Conservation (phyloP, 2,329 filamentous ascomycete species). For the Botrytis fabae region DNA sequence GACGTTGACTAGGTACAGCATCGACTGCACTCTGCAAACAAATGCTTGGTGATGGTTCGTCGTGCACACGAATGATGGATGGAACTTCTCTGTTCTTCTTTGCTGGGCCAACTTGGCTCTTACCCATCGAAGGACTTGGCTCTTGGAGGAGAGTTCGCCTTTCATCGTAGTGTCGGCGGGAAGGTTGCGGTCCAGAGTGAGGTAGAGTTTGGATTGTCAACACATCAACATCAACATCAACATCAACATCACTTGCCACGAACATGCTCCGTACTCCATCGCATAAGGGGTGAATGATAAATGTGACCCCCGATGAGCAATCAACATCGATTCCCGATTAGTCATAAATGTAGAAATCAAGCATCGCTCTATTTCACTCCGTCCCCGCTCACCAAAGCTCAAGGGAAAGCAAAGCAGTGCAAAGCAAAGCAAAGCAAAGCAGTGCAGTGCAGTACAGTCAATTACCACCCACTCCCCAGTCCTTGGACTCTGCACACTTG, state of each 20-base stretch:
- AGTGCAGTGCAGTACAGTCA: not conserved
- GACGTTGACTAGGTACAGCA: too few species aligned
- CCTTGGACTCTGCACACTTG: not conserved
- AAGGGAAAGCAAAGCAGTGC: too few species aligned
- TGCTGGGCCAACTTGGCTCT: not conserved
- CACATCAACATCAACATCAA: too few species aligned
- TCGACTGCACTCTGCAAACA: too few species aligned
- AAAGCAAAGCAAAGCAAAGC: too few species aligned
- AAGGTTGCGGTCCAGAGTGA: not conserved
- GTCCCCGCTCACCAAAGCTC: not conserved
- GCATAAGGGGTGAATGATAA: too few species aligned
- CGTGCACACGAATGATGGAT: not conserved
- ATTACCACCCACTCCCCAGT: not conserved
- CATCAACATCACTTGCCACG: too few species aligned
- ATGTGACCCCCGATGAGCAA: too few species aligned
- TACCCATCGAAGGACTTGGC: not conserved
- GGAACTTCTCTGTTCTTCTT: constrained; percentile 6
- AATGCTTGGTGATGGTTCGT: not conserved
- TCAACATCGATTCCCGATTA: too few species aligned
- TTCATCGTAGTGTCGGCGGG: too few species aligned
- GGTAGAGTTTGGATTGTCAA: not conserved
- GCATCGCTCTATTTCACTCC: not conserved
- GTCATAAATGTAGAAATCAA: not conserved
- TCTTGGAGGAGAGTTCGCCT: not conserved
- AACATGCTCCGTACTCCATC: not conserved